Evolutionary conservation across 345 rosid species (phyloP).

Genomic region (Pelargonium nanum): DNA sequence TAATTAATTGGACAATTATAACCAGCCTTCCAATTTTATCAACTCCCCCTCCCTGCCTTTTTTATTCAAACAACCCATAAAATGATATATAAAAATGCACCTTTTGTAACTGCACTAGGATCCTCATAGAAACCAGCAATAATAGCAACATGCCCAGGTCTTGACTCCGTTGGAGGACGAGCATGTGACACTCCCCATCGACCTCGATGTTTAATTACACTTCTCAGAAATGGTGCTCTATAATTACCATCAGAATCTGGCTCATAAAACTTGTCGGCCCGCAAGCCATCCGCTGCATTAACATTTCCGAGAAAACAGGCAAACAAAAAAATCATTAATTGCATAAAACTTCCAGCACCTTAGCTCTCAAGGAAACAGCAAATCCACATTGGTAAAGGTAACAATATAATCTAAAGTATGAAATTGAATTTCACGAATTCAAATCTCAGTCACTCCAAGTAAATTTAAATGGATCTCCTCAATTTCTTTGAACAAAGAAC

Average conservation of each 20-base stretch:
- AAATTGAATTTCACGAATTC: background rate
- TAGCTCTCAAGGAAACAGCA: background rate
- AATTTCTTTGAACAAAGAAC: background rate
- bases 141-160: constrained; percentile 92
- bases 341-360: background rate
- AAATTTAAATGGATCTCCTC: background rate
- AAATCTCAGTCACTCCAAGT: background rate
- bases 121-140: constrained; percentile 98
- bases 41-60: background rate
- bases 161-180: constrained; percentile 93
- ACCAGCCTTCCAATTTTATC: background rate
- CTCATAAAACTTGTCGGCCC: constrained; percentile 94
- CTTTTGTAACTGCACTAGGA: constrained; percentile 96
- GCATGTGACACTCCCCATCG: constrained; percentile 99
- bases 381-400: background rate
- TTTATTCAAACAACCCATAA: background rate
- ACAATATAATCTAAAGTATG: background rate
- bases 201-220: constrained; percentile 59
- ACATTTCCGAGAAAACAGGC: background rate
- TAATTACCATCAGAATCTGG: constrained; percentile 58
- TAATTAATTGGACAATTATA: too few species aligned
- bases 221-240: constrained; percentile 87
- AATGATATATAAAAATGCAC: constrained; percentile 17
- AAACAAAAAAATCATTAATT: background rate
- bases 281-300: constrained; percentile 81